phyloP scores from a whole-genome alignment of 345 rosid genomes.

The Toxicodendron radicans region DNA sequence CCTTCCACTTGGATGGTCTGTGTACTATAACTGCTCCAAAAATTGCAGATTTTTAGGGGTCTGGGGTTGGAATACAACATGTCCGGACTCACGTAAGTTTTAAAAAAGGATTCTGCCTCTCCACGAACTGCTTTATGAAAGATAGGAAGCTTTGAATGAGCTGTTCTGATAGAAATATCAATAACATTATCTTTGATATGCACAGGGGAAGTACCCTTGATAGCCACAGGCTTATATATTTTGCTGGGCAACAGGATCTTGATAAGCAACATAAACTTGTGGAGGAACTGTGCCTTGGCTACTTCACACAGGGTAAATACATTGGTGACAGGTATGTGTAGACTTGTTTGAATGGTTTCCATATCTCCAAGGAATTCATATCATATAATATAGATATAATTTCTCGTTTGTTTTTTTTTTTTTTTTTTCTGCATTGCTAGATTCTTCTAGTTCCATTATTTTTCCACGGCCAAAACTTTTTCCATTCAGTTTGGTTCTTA shows the following conservation, averaged over 20 bases:
- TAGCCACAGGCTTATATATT: slow-evolving; percentile 84
- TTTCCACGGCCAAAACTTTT: neutral
- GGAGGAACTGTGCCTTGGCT: slow-evolving; percentile 79
- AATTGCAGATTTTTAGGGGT: slow-evolving; percentile 63
- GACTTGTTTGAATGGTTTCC: neutral
- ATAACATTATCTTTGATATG: slow-evolving; percentile 16
- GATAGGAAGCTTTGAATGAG: neutral
- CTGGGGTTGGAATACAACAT: slow-evolving; percentile 73
- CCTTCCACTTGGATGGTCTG: slow-evolving; percentile 4
- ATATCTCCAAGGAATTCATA: neutral
- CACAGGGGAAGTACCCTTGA: slow-evolving; percentile 77
- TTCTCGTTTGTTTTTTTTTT: neutral
- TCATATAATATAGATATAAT: neutral
- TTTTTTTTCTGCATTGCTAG: neutral
- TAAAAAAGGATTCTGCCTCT: neutral
- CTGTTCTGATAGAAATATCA: slow-evolving; percentile 3
- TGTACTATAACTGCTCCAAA: neutral
- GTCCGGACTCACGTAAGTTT: slow-evolving; percentile 83
- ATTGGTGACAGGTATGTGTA: slow-evolving; percentile 67
- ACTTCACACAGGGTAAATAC: slow-evolving; percentile 85
- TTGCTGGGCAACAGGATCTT: slow-evolving; percentile 56
- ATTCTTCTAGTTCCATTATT: neutral
- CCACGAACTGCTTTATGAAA: neutral
- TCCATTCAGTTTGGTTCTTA: neutral
- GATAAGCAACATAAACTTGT: slow-evolving; percentile 79